A percentile compares a stretch with the other conserved stretches of the same genome.
Conservation (phyloP, 2,329 filamentous ascomycete species). For the Cladosporium sp. region DNA sequence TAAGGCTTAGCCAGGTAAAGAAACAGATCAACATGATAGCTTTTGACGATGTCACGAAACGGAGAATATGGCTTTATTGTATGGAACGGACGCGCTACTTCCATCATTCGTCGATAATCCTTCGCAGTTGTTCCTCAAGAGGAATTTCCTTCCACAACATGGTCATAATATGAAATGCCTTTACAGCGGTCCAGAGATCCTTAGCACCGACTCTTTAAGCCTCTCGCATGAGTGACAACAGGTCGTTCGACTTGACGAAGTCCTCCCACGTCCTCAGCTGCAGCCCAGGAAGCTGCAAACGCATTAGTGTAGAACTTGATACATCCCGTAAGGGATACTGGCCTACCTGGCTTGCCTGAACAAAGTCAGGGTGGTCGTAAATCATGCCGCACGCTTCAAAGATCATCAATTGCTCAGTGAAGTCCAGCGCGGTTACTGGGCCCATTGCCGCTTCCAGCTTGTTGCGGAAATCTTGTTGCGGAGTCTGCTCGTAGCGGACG, state of each 20-base stretch:
- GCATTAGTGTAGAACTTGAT: neutral
- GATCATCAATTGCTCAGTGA: constrained; percentile 17
- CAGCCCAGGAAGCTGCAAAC: constrained; percentile 3
- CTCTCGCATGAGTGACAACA: constrained; percentile 7
- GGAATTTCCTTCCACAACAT: too few species aligned
- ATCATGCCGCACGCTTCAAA: constrained; percentile 16
- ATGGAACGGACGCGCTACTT: too few species aligned
- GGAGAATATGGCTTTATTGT: too few species aligned
- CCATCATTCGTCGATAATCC: too few species aligned
- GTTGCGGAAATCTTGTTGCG: constrained; percentile 7
- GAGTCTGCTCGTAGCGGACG: constrained; percentile 11
- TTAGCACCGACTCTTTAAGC: too few species aligned
- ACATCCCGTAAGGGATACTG: too few species aligned
- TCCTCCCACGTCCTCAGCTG: constrained; percentile 5
- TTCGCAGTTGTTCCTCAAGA: too few species aligned
- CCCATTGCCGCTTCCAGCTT: constrained; percentile 9
- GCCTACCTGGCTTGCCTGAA: constrained; percentile 15
- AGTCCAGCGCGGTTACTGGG: constrained; percentile 9
- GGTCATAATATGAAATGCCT: too few species aligned
- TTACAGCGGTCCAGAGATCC: too few species aligned
- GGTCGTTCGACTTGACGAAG: constrained; percentile 4
- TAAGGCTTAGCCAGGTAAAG: neutral
- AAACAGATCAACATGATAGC: too few species aligned
- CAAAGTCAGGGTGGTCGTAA: constrained; percentile 1
- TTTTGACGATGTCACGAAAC: too few species aligned